These are phyloP conservation scores for Pyricularia sp. DNA, from an alignment of 2,329 filamentous ascomycete species.

Conservation along the genomic window DNA sequence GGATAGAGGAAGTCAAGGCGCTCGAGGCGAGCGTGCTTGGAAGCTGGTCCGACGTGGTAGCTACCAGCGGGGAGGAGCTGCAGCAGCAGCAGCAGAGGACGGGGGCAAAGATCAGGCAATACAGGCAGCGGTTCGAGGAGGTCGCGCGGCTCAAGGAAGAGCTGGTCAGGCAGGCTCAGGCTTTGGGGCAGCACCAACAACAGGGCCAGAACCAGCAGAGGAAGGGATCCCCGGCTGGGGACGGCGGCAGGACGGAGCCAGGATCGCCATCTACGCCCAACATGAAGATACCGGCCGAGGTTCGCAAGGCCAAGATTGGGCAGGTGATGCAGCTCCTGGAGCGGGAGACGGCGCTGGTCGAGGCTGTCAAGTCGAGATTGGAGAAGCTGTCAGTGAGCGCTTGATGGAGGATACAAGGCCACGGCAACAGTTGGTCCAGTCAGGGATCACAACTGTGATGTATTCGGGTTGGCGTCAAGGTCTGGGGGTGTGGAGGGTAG, in stretches of 20 bases:
- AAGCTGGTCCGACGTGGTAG: conserved; percentile 12
- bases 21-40: conserved; percentile 31
- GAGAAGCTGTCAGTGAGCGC: conserved; percentile 39
- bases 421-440: not conserved
- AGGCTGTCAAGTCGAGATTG: conserved; percentile 54
- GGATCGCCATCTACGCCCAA: conserved; percentile 22
- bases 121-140: conserved; percentile 48
- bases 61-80: not conserved
- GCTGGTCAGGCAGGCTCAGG: conserved; percentile 40
- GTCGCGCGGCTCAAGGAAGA: conserved; percentile 43
- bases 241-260: conserved; percentile 16
- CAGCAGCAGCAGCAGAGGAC: conserved; percentile 8
- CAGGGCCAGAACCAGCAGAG: conserved; percentile 6
- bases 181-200: conserved; percentile 22
- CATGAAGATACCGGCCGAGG: conserved; percentile 46
- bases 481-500: not conserved
- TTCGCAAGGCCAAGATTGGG: conserved; percentile 52
- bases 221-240: conserved; percentile 15
- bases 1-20: conserved; percentile 30
- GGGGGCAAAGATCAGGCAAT: conserved; percentile 33
- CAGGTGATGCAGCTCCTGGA: conserved; percentile 56
- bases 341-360: conserved; percentile 58
- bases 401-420: not conserved
- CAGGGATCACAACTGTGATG: not conserved
- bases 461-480: not conserved